Evolutionary conservation across 495 filamentous ascomycete genomes (phyloP), one percentile per base, ranked within the genome.

Genomic region (Tetracladium setigerum): DNA sequence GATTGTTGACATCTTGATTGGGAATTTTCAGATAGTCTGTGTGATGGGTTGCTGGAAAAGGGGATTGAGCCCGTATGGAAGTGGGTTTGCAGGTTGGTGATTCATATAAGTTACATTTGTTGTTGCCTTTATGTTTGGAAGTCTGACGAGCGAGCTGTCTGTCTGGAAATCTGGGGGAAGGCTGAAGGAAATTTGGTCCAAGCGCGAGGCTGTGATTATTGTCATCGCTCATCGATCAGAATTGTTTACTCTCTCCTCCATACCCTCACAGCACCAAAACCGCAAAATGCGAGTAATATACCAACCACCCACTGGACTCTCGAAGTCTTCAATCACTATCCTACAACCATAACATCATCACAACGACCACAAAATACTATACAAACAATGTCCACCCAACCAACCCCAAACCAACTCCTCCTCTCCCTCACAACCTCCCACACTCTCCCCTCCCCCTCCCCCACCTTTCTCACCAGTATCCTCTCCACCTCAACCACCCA

Each of bases 1-100:
- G 50, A 84, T 82, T 30, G 84, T 88, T 13, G 88, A 88, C 87
- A 92, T 94, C 38, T 46, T 69, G 47, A 41, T 46, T 16, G 40
- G 36, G 30, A n/a, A n/a, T n/a, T n/a, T n/a, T n/a, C n/a, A n/a
- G n/a, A n/a, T n/a, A n/a, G n/a, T n/a, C n/a, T n/a, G n/a, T n/a
- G n/a, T n/a, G n/a, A n/a, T 27, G 22, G 22, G 22, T 27, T 3
- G 22, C 7, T 27, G 3, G 3, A 27, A 7, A 3, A 27, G 7
- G 22, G 3, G 7, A 27, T 27, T 27, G 22, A 27, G 22, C 22
- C 22, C 22, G 22, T 27, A 27, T n/a, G 22, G 22, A 10, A 9
- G 11, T 46, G 6, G 15, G 11, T 1, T 33, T n/a, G 30, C 34
- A 37, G 34, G 8, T 24, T 19, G 8, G 2, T 30, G n/a, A 15